These are phyloP conservation scores for Clonostachys byssicola DNA, from an alignment of 2,329 filamentous ascomycete genomes.

Conservation along the genomic window DNA sequence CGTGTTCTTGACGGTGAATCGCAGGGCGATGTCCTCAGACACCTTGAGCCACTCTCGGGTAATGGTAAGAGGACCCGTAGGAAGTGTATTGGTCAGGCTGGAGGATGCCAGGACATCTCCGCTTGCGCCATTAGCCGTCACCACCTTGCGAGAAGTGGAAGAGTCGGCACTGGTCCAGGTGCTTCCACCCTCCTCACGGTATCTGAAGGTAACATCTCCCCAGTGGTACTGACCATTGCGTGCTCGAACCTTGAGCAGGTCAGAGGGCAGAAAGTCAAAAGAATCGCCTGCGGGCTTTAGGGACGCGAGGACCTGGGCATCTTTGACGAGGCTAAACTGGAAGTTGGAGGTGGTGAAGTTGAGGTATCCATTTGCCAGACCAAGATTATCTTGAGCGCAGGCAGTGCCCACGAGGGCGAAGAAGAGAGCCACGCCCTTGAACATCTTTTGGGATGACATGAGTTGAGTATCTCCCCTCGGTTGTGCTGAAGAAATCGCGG, in stretches of 20 bases:
- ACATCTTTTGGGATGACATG: too few species aligned
- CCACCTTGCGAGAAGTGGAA: slow-evolving; percentile 26
- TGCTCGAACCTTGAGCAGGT: slow-evolving; percentile 39
- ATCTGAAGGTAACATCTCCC: slow-evolving; percentile 53
- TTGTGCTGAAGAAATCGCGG: too few species aligned
- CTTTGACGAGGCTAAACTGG: slow-evolving; percentile 31
- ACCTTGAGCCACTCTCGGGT: slow-evolving; percentile 47
- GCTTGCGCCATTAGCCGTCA: slow-evolving; percentile 8
- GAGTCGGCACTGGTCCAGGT: slow-evolving; percentile 44
- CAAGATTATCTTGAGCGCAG: slow-evolving; percentile 22
- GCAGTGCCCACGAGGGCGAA: background rate
- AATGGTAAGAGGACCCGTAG: slow-evolving; percentile 33
- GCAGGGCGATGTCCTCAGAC: slow-evolving; percentile 42
- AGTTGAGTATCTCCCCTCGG: too few species aligned
- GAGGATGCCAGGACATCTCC: slow-evolving; percentile 27
- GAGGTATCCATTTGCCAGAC: slow-evolving; percentile 31
- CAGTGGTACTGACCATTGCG: slow-evolving; percentile 52
- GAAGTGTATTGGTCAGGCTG: slow-evolving; percentile 33
- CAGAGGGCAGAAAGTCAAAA: slow-evolving; percentile 53
- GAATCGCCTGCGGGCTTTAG: slow-evolving; percentile 28
- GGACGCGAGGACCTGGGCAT: slow-evolving; percentile 44
- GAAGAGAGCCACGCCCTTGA: too few species aligned
- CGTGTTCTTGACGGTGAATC: slow-evolving; percentile 44
- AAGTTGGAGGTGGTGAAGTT: slow-evolving; percentile 33
- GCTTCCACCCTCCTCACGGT: slow-evolving; percentile 30